phyloP scores from a whole-genome alignment of 179 eudicot genomes.

The Amaranthus tricolor region DNA sequence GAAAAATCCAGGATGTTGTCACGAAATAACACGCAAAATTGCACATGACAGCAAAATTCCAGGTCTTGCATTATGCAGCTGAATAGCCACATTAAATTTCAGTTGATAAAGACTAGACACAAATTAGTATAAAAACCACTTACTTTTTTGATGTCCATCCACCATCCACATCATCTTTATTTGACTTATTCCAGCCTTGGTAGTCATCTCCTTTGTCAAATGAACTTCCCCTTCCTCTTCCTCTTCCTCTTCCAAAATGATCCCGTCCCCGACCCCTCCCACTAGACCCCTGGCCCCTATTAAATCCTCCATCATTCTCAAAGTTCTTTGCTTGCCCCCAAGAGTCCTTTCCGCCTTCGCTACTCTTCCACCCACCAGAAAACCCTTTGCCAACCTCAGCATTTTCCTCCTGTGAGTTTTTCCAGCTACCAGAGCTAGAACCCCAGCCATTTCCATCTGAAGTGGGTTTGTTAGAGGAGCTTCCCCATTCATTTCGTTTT shows the following conservation, averaged over 20 bases:
- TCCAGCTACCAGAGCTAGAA: slow-evolving; percentile 23
- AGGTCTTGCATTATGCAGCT: neutral
- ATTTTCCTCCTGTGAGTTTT: slow-evolving; percentile 18
- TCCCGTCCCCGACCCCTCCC: slow-evolving; percentile 54
- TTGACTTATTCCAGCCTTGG: slow-evolving; percentile 14
- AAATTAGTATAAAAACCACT: neutral
- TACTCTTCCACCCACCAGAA: slow-evolving; percentile 22
- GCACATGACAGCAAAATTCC: neutral
- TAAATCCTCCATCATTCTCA: slow-evolving; percentile 31
- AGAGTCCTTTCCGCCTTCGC: slow-evolving; percentile 18
- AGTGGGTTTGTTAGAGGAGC: slow-evolving; percentile 26
- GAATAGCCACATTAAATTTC: neutral
- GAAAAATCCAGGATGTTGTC: neutral
- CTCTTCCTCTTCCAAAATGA: slow-evolving; percentile 39
- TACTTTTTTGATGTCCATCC: slow-evolving; percentile 17
- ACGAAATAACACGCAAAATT: neutral
- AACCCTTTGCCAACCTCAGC: slow-evolving; percentile 5
- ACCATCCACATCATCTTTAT: neutral
- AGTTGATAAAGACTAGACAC: neutral
- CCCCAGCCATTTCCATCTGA: slow-evolving; percentile 34
- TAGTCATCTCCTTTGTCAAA: slow-evolving; percentile 21
- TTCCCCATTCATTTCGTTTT: slow-evolving; percentile 44
- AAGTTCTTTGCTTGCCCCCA: slow-evolving; percentile 36
- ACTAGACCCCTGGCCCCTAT: slow-evolving; percentile 41
- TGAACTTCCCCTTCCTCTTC: slow-evolving; percentile 36